phyloP scores from a whole-genome alignment of 1,284 basidiomycete species.

The Ceratobasidium theobromae region DNA sequence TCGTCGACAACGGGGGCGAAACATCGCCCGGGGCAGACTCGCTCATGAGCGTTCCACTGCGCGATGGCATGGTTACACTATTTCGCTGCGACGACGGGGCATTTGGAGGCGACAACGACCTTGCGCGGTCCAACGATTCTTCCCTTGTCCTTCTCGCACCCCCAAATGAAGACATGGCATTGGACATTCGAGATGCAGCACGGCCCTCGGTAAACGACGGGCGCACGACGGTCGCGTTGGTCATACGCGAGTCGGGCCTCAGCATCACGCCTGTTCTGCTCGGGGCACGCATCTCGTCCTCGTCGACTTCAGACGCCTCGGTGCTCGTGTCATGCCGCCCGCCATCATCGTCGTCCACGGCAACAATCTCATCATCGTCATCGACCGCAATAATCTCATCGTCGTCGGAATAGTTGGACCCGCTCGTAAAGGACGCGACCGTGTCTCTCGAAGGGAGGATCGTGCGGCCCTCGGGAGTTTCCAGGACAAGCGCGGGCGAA shows the following conservation, averaged over 20 bases:
- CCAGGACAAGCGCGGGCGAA: slow-evolving; percentile 20
- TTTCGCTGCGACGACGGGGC: neutral
- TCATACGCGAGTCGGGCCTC: slow-evolving; percentile 22
- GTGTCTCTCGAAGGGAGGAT: slow-evolving; percentile 14
- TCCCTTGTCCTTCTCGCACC: neutral
- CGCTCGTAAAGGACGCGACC: slow-evolving; percentile 14
- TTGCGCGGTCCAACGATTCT: neutral
- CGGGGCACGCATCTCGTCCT: slow-evolving; percentile 32
- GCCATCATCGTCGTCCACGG: slow-evolving; percentile 42
- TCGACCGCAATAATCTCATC: slow-evolving; percentile 31
- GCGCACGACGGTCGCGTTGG: slow-evolving; percentile 19
- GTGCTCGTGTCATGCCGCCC: slow-evolving; percentile 40
- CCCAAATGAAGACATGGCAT: slow-evolving; percentile 21
- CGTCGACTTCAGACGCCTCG: slow-evolving; percentile 39
- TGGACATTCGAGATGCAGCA: neutral
- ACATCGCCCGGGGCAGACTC: neutral
- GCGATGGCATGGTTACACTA: neutral
- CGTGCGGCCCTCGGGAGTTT: slow-evolving; percentile 26
- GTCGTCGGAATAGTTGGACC: slow-evolving; percentile 25
- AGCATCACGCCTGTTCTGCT: slow-evolving; percentile 21
- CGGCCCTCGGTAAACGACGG: slow-evolving; percentile 19
- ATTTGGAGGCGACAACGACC: too few species aligned
- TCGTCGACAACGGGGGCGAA: neutral
- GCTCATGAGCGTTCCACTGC: slow-evolving; percentile 15
- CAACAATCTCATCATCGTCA: slow-evolving; percentile 41